These are phyloP conservation scores for Tubosaeta sp. DNA, from an alignment of 768 basidiomycete genomes.

Conservation along the genomic window DNA sequence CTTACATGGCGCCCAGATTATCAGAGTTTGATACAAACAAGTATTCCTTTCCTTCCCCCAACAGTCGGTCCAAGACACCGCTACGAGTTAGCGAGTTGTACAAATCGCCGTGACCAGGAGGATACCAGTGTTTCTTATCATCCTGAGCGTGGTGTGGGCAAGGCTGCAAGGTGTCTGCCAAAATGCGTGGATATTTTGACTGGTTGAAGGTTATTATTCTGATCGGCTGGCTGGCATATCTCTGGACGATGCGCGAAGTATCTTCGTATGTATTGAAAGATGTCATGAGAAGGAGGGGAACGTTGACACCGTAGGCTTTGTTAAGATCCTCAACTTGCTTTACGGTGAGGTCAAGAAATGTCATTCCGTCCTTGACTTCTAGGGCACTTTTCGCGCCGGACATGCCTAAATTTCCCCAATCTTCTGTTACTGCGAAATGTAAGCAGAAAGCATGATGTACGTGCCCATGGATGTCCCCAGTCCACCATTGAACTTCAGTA, in stretches of 20 bases:
- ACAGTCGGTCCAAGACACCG: constrained; percentile 84
- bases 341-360: constrained; percentile 91
- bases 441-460: constrained; percentile 17
- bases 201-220: constrained; percentile 92
- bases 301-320: constrained; percentile 76
- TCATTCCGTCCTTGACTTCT: constrained; percentile 97
- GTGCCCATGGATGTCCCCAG: constrained; percentile 86
- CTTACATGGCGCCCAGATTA: constrained; percentile 88
- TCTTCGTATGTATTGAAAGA: constrained; percentile 98
- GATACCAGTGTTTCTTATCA: constrained; percentile 94
- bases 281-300: constrained; percentile 98
- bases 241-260: constrained; percentile 93
- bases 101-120: constrained; percentile 94
- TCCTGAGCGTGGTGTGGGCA: constrained; percentile 72
- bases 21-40: constrained; percentile 97
- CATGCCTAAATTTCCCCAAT: constrained; percentile 46
- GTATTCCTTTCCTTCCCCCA: constrained; percentile 93
- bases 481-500: constrained; percentile 94
- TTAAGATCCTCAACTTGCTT: constrained; percentile 96
- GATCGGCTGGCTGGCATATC: constrained; percentile 92
- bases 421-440: not conserved
- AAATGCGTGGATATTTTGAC: constrained; percentile 90
- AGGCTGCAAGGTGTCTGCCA: constrained; percentile 83
- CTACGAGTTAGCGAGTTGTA: constrained; percentile 91
- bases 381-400: constrained; percentile 89